Percentiles rank a stretch among this genome's conserved stretches.
Conservation (phyloP, 495 filamentous ascomycete species). For the Aspergillus panamensis region DNA sequence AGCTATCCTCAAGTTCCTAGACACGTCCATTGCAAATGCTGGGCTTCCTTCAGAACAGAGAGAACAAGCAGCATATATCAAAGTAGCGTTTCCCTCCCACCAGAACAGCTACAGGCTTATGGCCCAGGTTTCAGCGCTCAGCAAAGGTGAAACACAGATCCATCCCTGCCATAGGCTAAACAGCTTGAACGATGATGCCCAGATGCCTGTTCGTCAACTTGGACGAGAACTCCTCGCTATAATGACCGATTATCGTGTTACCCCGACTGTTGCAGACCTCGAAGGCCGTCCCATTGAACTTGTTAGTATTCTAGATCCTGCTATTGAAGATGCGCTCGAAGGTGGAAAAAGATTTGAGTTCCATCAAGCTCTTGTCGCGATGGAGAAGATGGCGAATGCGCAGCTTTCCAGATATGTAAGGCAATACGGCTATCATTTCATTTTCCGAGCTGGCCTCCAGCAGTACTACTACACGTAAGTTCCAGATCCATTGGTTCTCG, state of each 20-base stretch:
- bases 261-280: slow-evolving; percentile 21
- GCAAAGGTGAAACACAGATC: slow-evolving; percentile 9
- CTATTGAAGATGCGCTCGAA: slow-evolving; percentile 11
- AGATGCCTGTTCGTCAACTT: slow-evolving; percentile 17
- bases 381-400: slow-evolving; percentile 21
- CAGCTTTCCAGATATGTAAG: slow-evolving; percentile 17
- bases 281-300: slow-evolving; percentile 27
- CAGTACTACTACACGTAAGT: slow-evolving; percentile 25
- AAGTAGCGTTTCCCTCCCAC: slow-evolving; percentile 12
- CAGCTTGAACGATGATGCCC: neutral
- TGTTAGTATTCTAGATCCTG: slow-evolving; percentile 14
- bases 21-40: slow-evolving; percentile 4
- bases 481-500: neutral
- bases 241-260: slow-evolving; percentile 12
- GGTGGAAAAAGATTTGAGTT: slow-evolving; percentile 10
- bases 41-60: slow-evolving; percentile 4
- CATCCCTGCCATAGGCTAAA: slow-evolving; percentile 20
- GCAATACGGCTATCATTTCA: slow-evolving; percentile 25
- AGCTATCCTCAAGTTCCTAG: slow-evolving; percentile 9
- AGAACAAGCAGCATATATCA: slow-evolving; percentile 18
- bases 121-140: slow-evolving; percentile 22
- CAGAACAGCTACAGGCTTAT: slow-evolving; percentile 21
- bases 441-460: slow-evolving; percentile 25
- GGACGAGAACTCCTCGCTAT: slow-evolving; percentile 11
- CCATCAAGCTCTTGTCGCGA: slow-evolving; percentile 16